phyloP scores from a whole-genome alignment of 805 yeast species.

The Spathaspora girioi region DNA sequence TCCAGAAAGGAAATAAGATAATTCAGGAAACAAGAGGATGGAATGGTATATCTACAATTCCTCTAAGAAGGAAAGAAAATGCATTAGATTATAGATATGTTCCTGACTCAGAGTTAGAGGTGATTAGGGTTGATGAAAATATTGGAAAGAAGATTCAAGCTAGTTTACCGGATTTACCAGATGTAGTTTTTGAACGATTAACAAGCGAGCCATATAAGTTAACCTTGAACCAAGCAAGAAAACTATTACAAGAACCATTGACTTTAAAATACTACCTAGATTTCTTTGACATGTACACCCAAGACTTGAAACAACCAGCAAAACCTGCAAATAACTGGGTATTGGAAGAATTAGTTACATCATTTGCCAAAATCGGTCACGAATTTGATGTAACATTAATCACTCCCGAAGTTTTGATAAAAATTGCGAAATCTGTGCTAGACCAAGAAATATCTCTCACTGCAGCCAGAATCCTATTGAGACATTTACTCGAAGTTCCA shows the following conservation, averaged over 20 bases:
- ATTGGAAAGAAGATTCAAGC: slow-evolving; percentile 40
- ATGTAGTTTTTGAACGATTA: slow-evolving; percentile 47
- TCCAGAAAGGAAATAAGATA: slow-evolving; percentile 31
- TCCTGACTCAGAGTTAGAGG: slow-evolving; percentile 89
- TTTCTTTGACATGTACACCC: slow-evolving; percentile 28
- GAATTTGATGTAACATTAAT: slow-evolving; percentile 24
- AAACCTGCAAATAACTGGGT: slow-evolving; percentile 71
- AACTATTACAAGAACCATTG: slow-evolving; percentile 49
- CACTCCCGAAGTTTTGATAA: slow-evolving; percentile 45
- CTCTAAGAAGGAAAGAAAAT: slow-evolving; percentile 73
- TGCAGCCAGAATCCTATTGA: slow-evolving; percentile 63
- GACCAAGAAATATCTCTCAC: slow-evolving; percentile 51
- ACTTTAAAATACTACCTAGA: slow-evolving; percentile 52
- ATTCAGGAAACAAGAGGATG: slow-evolving; percentile 83
- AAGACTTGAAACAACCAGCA: slow-evolving; percentile 15
- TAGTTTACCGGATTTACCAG: slow-evolving; percentile 60
- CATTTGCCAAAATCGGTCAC: slow-evolving; percentile 49
- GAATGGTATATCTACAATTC: slow-evolving; percentile 72
- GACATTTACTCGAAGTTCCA: slow-evolving; percentile 54
- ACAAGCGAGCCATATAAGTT: slow-evolving; percentile 49
- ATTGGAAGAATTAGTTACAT: slow-evolving; percentile 75
- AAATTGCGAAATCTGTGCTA: slow-evolving; percentile 51
- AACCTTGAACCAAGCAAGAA: slow-evolving; percentile 70
- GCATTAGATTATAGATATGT: slow-evolving; percentile 87
- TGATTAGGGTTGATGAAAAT: slow-evolving; percentile 41